Evolutionary conservation across 1,284 basidiomycete genomes (phyloP), one percentile per base, ranked within the genome.

Genomic region (Salmacisia buchloeana): DNA sequence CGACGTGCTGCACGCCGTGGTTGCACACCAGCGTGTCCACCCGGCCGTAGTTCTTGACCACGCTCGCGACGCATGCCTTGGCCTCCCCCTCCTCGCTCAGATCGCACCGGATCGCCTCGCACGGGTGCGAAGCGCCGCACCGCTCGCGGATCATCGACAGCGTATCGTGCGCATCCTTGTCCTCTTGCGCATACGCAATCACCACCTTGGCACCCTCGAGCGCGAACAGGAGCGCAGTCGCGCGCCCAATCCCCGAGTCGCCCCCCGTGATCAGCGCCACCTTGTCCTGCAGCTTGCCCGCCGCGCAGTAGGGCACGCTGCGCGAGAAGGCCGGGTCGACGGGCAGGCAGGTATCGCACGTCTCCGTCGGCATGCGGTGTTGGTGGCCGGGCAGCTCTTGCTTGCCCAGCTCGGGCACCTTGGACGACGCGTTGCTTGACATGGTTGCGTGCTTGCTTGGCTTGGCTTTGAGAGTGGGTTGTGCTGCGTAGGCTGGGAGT

Each of bases 201-300:
- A 59, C 18, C 15, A 41, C 25, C n/a, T 34, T 12, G 25, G 38
- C 35, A 27, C 58, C 58, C 31, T 59, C 58, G 15, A 59, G 35
- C 35, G 38, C 58, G 34, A 35, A 38, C 4, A 39, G 58, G 21
- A 59, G 4, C 1, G 58, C 58, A 5, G 58, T 39, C 5, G 35
- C 36, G 18, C 36, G 38, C 3, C 33, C 54, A 31, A 59, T 39
- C 25, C 58, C 58, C 12, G 35, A 39, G 21, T 59, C 58, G 38
- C 58, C 58, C 10, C 58, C 58, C 6, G 58, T 38, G 58, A 59
- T 59, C 6, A 39, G 27, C 9, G 21, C 58, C 10, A 39, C 36
- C 35, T 39, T 59, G 36, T 21, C 35, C 15, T 59, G 31, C 15
- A 59, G 33, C 58, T 59, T 39, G 36, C 29, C 13, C n/a, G 36